Conservation (phyloP, 139 green algal species). For the Diplosphaera chodatii region DNA sequence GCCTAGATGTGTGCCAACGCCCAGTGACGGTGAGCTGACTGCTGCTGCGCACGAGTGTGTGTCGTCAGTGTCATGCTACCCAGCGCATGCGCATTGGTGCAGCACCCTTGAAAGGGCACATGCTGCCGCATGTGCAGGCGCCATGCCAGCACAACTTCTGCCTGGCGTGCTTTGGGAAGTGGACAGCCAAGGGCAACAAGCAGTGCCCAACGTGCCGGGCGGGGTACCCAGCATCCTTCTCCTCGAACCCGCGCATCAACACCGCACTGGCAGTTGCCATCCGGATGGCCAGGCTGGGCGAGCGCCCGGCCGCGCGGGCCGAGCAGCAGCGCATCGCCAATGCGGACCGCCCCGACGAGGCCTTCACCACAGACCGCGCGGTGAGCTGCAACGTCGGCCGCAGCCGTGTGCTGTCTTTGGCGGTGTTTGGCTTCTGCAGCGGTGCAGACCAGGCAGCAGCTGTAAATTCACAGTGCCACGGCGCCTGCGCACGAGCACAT, state of each 20-base stretch:
- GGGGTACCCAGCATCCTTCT: conserved; percentile 61
- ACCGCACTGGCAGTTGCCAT: conserved; percentile 71
- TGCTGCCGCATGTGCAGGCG: too few relatives aligned
- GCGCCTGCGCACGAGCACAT: too few relatives aligned
- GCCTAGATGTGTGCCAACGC: conserved; percentile 73
- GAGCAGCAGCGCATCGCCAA: conserved; percentile 31
- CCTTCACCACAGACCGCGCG: conserved; percentile 80
- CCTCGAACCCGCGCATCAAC: conserved; percentile 82
- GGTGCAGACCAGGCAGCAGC: too few relatives aligned
- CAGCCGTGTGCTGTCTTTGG: too few relatives aligned
- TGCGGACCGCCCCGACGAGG: conserved; percentile 75
- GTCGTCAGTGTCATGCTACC: too few relatives aligned
- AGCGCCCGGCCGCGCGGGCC: not conserved
- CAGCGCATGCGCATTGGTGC: too few relatives aligned
- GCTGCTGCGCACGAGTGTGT: too few relatives aligned
- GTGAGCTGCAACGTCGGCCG: too few relatives aligned
- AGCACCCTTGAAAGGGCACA: too few relatives aligned
- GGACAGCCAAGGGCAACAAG: conserved; percentile 68
- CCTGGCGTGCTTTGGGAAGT: conserved; percentile 84
- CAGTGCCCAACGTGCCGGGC: conserved; percentile 80
- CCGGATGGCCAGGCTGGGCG: conserved; percentile 51
- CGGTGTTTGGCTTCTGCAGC: too few relatives aligned
- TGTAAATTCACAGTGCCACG: too few relatives aligned
- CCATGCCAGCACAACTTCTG: conserved; percentile 97
- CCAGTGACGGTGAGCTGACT: conserved; percentile 80